Evolutionary conservation across 2,329 filamentous ascomycete genomes (phyloP), one percentile per base, ranked within the genome.

Genomic region (Xylariaceae sp.): DNA sequence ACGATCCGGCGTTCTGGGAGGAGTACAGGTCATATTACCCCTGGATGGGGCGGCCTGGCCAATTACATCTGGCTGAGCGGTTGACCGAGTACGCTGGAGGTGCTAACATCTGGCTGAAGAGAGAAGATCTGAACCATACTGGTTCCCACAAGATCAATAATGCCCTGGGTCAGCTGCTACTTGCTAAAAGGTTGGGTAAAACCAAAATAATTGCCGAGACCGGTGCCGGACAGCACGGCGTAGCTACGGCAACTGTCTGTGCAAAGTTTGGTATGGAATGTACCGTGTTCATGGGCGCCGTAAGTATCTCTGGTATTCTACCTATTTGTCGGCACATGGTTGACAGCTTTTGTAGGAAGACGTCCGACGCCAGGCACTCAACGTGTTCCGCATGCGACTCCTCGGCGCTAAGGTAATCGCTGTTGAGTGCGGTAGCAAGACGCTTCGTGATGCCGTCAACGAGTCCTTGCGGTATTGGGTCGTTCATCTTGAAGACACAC

Each of bases 81-180:
- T 78, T 99, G 61, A 97, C 93, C 0, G 88, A 95, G 69, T 79
- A 93, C 67, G 92, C 91, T 41, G 91, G 92, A 20, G 94, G 94
- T 56, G 93, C 94, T 42, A 96, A 92, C 69, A 96, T 99, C 77
- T 99, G 93, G 88, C 77, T 99, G 63, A 99, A 99, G 83, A 86
- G 94, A 65, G 94, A 99, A 76, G 94, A 99, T 71, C 79, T 97
- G 51, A 97, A 97, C 75, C 94, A 99, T 72, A 97, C 94, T 7
- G 94, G 94, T 62, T 95, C 90, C 59, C 94, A 99, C 81, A 99
- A 99, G 83, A 97, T 99, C 80, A 99, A 99, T 80, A 99, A 99
- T 67, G 94, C 94, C 0, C 79, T 99, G 7, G 94, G 94, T 2
- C 94, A 99, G 73, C 86, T 97, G 42, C 82, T 99, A 11, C 78